Evolutionary conservation across 805 yeast species (phyloP).

Genomic region (Metschnikowia peoriensis): DNA sequence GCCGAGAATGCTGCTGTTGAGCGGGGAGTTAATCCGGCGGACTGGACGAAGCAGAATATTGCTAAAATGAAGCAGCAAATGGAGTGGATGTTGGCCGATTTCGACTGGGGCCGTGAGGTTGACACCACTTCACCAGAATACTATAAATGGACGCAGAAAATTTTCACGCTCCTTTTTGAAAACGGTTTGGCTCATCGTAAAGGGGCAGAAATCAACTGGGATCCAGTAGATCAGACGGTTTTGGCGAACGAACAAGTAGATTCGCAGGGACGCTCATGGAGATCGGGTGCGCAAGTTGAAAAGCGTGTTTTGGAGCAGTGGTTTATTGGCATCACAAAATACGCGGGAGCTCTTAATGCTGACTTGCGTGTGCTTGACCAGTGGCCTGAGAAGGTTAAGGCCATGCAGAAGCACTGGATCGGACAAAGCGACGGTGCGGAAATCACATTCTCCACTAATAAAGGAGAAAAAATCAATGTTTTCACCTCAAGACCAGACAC

Average conservation of each 20-base stretch:
- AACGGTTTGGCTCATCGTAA: constrained; percentile 82
- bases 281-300: constrained; percentile 95
- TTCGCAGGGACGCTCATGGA: constrained; percentile 86
- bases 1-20: constrained; percentile 98
- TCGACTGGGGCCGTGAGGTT: constrained; percentile 92
- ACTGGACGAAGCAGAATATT: constrained; percentile 85
- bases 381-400: constrained; percentile 89
- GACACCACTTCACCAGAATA: constrained; percentile 85
- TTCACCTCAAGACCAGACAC: constrained; percentile 95
- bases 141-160: constrained; percentile 89
- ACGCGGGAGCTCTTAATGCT: constrained; percentile 60
- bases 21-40: constrained; percentile 69
- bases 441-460: constrained; percentile 46
- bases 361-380: constrained; percentile 61
- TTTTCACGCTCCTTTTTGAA: constrained; percentile 70
- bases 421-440: constrained; percentile 84
- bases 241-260: constrained; percentile 96
- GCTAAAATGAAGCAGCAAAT: constrained; percentile 82
- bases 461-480: constrained; percentile 38
- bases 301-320: constrained; percentile 81
- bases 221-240: constrained; percentile 92
- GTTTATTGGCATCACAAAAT: constrained; percentile 88
- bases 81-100: constrained; percentile 73
- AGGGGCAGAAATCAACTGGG: constrained; percentile 94
- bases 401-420: constrained; percentile 94